Evolutionary conservation across 306 rosid genomes (phyloP).

Genomic region (Notholithocarpus densiflorus): DNA sequence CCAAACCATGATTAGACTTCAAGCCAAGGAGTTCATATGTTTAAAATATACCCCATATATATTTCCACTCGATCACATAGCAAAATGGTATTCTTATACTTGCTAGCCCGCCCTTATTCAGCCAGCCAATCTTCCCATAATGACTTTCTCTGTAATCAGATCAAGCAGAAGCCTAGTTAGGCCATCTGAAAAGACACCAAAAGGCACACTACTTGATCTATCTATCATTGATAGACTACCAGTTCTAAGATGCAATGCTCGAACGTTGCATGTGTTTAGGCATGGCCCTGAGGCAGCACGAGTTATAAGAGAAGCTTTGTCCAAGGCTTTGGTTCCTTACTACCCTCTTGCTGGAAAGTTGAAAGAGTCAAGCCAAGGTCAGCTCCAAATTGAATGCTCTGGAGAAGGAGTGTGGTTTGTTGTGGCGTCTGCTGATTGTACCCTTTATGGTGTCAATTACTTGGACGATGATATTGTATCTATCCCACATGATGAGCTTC

Average conservation of each 20-base stretch:
- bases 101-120: background rate
- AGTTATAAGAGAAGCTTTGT: constrained; percentile 54
- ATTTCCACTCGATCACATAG: background rate
- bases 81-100: background rate
- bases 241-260: constrained; percentile 55
- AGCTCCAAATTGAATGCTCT: constrained; percentile 49
- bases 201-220: constrained; percentile 45
- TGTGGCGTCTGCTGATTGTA: constrained; percentile 50
- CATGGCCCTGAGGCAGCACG: constrained; percentile 43
- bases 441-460: constrained; percentile 44
- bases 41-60: background rate
- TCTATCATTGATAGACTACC: constrained; percentile 56
- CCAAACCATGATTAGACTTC: background rate
- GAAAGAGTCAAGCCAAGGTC: constrained; percentile 10
- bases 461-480: constrained; percentile 44
- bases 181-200: constrained; percentile 46
- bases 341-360: constrained; percentile 77
- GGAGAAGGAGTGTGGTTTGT: constrained; percentile 62
- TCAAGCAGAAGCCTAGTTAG: constrained; percentile 36
- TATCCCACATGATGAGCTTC: constrained; percentile 43
- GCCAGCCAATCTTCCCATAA: background rate
- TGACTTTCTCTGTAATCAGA: constrained; percentile 48
- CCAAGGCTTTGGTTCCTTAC: constrained; percentile 66
- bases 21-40: background rate
- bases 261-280: constrained; percentile 67